Evolutionary conservation across 2,329 filamentous ascomycete species (phyloP), one percentile per base, ranked within the genome.

Genomic region (Apiospora phragmitis): DNA sequence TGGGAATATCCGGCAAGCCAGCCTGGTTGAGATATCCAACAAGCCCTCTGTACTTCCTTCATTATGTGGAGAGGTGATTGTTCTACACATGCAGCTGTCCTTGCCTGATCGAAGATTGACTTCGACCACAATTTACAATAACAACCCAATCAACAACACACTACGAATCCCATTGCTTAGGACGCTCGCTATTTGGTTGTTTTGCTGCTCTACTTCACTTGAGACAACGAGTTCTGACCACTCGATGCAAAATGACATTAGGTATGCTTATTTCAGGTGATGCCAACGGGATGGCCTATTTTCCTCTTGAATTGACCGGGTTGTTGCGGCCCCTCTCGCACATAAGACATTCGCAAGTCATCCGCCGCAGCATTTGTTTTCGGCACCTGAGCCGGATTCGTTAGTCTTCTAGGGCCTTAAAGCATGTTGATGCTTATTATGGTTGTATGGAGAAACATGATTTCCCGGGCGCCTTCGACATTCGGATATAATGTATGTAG

Each of bases 321-420:
- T 32, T 32, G 49, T 18, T 55, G 14, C 26, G 51, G 21, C 21
- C 55, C 21, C 55, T 62, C 55, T 14, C 18, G 4, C 32, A 62
- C n/a, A 62, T 38, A 62, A 62, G 55, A 38, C 55, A 38, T 38
- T 62, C 55, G 55, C 38, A 62, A 62, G 32, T 62, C 32, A 62
- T 38, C 55, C n/a, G 32, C 32, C 38, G 55, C 55, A 62, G 18
- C 9, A n/a, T 62, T 62, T 38, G 55, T 38, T 62, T 62, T 62
- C 55, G 55, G 55, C 55, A 62, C 55, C 55, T 62, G 18, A 12
- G 18, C 55, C 55, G 55, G 55, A 24, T 12, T 62, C 32, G 21
- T 18, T 35, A 62, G 55, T 62, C 32, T n/a, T 24, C 18, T 32
- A 62, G 55, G 55, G 9, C 55, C 55, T 38, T 12, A 14, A 18